Evolutionary conservation across 176 grass and related monocot genomes (phyloP).

Genomic region (Poa pratensis): DNA sequence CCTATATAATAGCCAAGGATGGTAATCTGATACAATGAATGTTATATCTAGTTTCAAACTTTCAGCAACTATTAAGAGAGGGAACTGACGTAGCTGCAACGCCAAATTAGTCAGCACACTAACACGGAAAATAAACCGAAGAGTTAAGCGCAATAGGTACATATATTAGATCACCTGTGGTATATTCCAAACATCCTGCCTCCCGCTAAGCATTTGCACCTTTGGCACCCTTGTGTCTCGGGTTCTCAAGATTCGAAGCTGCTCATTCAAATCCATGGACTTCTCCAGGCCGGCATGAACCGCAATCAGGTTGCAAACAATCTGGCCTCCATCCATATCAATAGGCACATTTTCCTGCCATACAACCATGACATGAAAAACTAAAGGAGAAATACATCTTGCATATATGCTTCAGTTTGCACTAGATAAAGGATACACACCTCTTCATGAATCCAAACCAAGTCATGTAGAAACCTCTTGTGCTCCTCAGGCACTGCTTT

Average conservation of each 20-base stretch:
- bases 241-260: conserved; percentile 64
- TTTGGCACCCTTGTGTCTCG: conserved; percentile 71
- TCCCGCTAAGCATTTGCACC: conserved; percentile 66
- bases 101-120: not conserved
- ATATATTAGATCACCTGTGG: conserved; percentile 58
- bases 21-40: not conserved
- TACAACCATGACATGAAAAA: conserved; percentile 31
- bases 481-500: conserved; percentile 80
- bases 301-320: conserved; percentile 72
- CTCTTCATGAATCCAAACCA: conserved; percentile 95
- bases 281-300: conserved; percentile 86
- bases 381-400: not conserved
- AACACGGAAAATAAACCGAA: not conserved
- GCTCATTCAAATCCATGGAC: conserved; percentile 67
- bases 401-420: not conserved
- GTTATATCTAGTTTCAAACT: conserved; percentile 12
- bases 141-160: not conserved
- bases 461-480: conserved; percentile 76
- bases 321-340: conserved; percentile 66
- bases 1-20: not conserved
- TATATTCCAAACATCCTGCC: conserved; percentile 79
- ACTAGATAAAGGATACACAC: conserved; percentile 37
- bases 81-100: not conserved
- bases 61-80: not conserved
- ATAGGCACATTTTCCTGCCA: conserved; percentile 70